phyloP scores from a whole-genome alignment of 768 basidiomycete genomes.

The Trametes maxima region DNA sequence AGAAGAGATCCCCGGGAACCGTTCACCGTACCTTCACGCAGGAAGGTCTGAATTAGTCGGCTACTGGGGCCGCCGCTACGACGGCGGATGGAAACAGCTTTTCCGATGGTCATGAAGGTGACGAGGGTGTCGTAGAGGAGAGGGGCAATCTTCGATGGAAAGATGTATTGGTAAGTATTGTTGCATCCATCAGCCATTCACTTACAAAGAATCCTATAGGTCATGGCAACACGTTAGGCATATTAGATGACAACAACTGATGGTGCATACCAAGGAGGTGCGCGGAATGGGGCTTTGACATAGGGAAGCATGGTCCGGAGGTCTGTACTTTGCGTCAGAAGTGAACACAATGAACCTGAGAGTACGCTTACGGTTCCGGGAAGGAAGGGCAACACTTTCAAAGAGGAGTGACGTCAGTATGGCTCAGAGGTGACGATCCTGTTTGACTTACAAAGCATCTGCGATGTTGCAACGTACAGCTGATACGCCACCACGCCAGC shows the following conservation, averaged over 20 bases:
- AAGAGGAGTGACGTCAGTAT: not conserved
- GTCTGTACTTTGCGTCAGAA: slow-evolving; percentile 32
- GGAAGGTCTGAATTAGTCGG: slow-evolving; percentile 79
- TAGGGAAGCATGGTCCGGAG: slow-evolving; percentile 75
- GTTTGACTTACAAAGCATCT: slow-evolving; percentile 66
- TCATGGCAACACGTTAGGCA: not conserved
- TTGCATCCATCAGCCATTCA: not conserved
- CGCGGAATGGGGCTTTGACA: slow-evolving; percentile 81
- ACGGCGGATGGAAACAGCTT: slow-evolving; percentile 75
- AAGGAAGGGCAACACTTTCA: slow-evolving; percentile 63
- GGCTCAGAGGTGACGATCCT: not conserved
- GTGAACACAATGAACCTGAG: not conserved
- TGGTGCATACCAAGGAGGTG: slow-evolving; percentile 70
- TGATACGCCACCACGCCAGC: slow-evolving; percentile 80
- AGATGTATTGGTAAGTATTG: not conserved
- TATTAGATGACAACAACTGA: slow-evolving; percentile 34
- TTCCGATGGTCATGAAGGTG: slow-evolving; percentile 79
- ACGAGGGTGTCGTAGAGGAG: slow-evolving; percentile 81
- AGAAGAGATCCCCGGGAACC: not conserved
- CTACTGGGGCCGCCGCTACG: slow-evolving; percentile 77
- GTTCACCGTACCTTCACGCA: slow-evolving; percentile 63
- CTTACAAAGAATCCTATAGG: slow-evolving; percentile 32
- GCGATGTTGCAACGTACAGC: slow-evolving; percentile 74
- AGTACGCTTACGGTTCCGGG: slow-evolving; percentile 54
- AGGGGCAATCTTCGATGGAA: slow-evolving; percentile 62